Evolutionary conservation across 2,329 filamentous ascomycete species (phyloP), one percentile per base, ranked within the genome.

Genomic region (Trichoderma afroharzianum): DNA sequence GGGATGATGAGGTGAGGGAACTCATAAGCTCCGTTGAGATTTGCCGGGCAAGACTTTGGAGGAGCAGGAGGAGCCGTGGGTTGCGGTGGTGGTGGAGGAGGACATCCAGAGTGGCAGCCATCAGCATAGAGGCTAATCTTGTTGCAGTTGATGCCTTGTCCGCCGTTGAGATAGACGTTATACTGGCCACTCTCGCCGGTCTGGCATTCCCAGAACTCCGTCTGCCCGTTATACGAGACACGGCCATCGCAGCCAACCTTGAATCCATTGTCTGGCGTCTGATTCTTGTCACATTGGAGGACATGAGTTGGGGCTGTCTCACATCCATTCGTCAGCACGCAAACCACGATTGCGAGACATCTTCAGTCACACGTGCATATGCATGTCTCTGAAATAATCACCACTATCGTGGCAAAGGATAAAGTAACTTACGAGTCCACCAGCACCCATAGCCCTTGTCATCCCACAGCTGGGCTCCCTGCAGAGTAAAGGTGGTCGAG

Each of bases 1-100:
- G 88, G 86, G 36, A 92, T 79, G 76, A 92, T 91, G 70, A 91
- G 82, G 76, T 91, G 87, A 11, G 90, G 90, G 79, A 83, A 89
- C 77, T 88, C 82, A 75, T 83, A 89, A 55, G 82, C 76, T 8
- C 83, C 83, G 39, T 78, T 73, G 63, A 88, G 79, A 57, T 83
- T 77, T 39, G 83, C 80, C 50, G 84, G 83, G 76, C 86, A 88
- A 75, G 63, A 70, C 43, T 39, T 73, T 68, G 64, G 67, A 18
- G 72, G 70, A 32, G 73, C 72, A 9, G 72, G 74, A 14, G 70
- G 72, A 68, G 67, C 73, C 14, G 72, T 74, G 28, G 55, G 36
- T 2, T 12, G 7, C 1, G 64, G 36, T 3, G 73, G 69, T 12
- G 75, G 32, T 15, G 70, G 58, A 68, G 75, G 32, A 18, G 71